Conservation (phyloP, 1,284 basidiomycete genomes). For the Apiotrichum brassicae region DNA sequence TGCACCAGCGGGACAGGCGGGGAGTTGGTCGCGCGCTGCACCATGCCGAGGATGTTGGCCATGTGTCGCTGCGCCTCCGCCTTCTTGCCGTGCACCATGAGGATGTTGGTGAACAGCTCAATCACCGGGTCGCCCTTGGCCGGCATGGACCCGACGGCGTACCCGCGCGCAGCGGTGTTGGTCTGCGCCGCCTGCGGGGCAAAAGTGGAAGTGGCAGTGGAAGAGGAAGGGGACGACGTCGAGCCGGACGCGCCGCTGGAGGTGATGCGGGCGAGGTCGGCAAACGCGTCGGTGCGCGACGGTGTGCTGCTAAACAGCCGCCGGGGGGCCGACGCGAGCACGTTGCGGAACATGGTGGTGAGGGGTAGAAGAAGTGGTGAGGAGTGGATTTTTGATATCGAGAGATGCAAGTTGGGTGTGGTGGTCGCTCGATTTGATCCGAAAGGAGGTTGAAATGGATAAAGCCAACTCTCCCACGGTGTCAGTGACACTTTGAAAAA, state of each 20-base stretch:
- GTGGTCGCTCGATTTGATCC: no score
- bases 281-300: slow-evolving; percentile 10
- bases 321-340: slow-evolving; percentile 4
- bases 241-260: background rate
- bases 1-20: slow-evolving; percentile 71
- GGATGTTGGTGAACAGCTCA: slow-evolving; percentile 59
- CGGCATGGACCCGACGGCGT: slow-evolving; percentile 50
- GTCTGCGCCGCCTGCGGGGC: background rate
- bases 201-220: slow-evolving; percentile 4
- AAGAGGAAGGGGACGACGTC: background rate
- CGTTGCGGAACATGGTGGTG: slow-evolving; percentile 3
- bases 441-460: no score
- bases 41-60: slow-evolving; percentile 53
- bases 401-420: background rate
- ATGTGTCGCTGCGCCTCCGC: slow-evolving; percentile 58
- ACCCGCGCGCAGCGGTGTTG: slow-evolving; percentile 22
- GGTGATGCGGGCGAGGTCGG: slow-evolving; percentile 15
- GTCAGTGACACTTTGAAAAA: no score
- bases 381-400: background rate
- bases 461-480: no score
- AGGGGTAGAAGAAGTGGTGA: background rate
- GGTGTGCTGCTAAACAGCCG: slow-evolving; percentile 4
- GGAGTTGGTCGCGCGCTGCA: slow-evolving; percentile 64
- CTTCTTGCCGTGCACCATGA: slow-evolving; percentile 65
- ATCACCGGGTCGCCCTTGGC: slow-evolving; percentile 70